A percentile compares a stretch with the other conserved stretches of the same genome.
Conservation (phyloP, 441 rosid genomes). For the Bocquillonia castaneifolia region DNA sequence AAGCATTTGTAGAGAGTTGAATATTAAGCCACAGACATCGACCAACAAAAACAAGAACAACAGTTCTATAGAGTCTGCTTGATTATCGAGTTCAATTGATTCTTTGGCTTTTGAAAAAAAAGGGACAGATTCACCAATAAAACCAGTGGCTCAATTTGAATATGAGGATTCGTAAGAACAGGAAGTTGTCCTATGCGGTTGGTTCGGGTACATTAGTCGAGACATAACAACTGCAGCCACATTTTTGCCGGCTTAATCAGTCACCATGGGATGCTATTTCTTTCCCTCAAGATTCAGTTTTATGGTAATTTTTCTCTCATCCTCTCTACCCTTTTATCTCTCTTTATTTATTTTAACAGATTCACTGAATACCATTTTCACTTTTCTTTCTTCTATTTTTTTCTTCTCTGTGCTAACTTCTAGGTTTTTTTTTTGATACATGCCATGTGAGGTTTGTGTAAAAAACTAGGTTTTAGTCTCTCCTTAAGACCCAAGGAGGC, state of each 20-base stretch:
- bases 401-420: neutral
- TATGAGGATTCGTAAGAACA: conserved; percentile 92
- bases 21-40: too few species aligned
- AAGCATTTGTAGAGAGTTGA: too few species aligned
- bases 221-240: conserved; percentile 26
- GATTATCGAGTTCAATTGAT: too few species aligned
- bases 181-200: conserved; percentile 34
- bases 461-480: conserved; percentile 36
- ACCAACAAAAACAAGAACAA: too few species aligned
- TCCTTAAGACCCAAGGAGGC: conserved; percentile 34
- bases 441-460: conserved; percentile 29
- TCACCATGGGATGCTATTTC: conserved; percentile 87
- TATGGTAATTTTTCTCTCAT: too few species aligned
- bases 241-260: conserved; percentile 70
- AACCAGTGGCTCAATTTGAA: too few species aligned
- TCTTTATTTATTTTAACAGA: conserved; percentile 19
- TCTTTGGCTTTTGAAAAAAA: too few species aligned
- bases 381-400: neutral
- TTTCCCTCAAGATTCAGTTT: conserved; percentile 28
- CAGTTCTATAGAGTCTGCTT: too few species aligned
- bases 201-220: conserved; percentile 10
- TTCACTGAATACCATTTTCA: conserved; percentile 14
- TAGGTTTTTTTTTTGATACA: conserved; percentile 25
- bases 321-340: conserved; percentile 32
- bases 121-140: too few species aligned